phyloP scores from a whole-genome alignment of 192 early-diverging fungal genomes.

The Kickxella alabastrina region DNA sequence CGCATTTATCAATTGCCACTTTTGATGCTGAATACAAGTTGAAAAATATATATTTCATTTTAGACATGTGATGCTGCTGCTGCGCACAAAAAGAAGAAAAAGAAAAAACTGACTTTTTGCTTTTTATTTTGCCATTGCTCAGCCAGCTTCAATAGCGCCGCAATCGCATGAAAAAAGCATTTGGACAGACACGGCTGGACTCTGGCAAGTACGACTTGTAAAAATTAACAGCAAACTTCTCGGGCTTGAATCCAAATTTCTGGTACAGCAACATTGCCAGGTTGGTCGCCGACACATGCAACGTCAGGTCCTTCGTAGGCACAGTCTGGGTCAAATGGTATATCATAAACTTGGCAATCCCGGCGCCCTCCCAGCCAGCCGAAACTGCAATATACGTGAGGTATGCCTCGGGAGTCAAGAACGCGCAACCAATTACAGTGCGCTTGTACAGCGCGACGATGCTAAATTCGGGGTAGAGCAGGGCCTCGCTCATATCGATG shows the following conservation, averaged over 20 bases:
- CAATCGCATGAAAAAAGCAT: slow-evolving; percentile 84
- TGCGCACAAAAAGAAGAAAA: not conserved
- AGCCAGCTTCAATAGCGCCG: slow-evolving; percentile 60
- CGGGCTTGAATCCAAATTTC: slow-evolving; percentile 90
- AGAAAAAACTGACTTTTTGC: too few species aligned
- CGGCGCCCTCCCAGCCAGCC: slow-evolving; percentile 79
- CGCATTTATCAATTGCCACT: too few species aligned
- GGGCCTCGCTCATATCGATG: slow-evolving; percentile 81
- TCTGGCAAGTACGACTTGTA: slow-evolving; percentile 84
- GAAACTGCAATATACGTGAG: slow-evolving; percentile 83
- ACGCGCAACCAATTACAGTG: slow-evolving; percentile 81
- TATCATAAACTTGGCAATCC: slow-evolving; percentile 81
- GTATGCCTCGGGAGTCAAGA: slow-evolving; percentile 89
- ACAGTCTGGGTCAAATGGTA: slow-evolving; percentile 77
- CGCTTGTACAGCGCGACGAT: slow-evolving; percentile 78
- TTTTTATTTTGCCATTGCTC: too few species aligned
- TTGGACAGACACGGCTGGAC: slow-evolving; percentile 68
- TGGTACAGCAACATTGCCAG: slow-evolving; percentile 91
- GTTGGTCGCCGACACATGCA: slow-evolving; percentile 92
- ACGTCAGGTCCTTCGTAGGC: slow-evolving; percentile 75
- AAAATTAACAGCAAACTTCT: slow-evolving; percentile 85
- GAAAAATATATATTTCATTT: not conserved
- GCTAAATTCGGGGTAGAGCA: slow-evolving; percentile 79
- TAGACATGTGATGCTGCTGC: not conserved
- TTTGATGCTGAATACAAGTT: not conserved